A percentile compares a stretch with the other conserved stretches of the same genome.
These are phyloP conservation scores for Leptographium flavum DNA, from an alignment of 2,329 filamentous ascomycete genomes.

Conservation along the genomic window DNA sequence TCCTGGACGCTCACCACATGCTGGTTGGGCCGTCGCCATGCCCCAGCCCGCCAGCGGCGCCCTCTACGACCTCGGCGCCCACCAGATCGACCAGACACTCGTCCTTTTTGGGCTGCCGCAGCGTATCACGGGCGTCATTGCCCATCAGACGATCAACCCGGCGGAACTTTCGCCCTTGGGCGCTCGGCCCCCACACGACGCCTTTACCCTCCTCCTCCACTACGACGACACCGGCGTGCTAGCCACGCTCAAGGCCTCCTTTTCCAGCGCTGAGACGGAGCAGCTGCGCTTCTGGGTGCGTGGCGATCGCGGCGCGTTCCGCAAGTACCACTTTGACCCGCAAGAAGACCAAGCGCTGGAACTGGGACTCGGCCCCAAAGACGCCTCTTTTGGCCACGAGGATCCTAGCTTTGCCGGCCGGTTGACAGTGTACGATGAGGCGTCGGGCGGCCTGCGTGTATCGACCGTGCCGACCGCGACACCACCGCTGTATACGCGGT, in stretches of 20 bases:
- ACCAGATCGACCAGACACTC: constrained; percentile 62
- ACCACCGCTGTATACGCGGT: constrained; percentile 50
- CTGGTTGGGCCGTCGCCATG: constrained; percentile 42
- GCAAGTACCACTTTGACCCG: constrained; percentile 52
- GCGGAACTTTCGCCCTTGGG: neutral
- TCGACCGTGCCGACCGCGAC: constrained; percentile 38
- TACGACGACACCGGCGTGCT: constrained; percentile 18
- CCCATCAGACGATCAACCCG: constrained; percentile 24
- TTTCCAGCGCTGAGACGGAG: constrained; percentile 15
- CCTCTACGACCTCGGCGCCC: constrained; percentile 62
- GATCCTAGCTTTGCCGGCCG: constrained; percentile 23
- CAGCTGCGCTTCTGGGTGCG: constrained; percentile 68
- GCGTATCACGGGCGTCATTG: constrained; percentile 52
- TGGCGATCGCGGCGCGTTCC: constrained; percentile 50
- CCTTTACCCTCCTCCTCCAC: constrained; percentile 2
- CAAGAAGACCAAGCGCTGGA: constrained; percentile 61
- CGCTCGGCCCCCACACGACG: neutral
- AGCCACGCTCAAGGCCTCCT: constrained; percentile 54
- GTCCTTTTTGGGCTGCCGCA: constrained; percentile 35
- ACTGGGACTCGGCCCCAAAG: constrained; percentile 42
- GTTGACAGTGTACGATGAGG: constrained; percentile 26
- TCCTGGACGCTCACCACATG: constrained; percentile 46
- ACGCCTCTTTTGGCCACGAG: constrained; percentile 52
- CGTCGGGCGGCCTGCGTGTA: constrained; percentile 32
- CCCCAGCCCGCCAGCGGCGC: constrained; percentile 39